Percentiles rank a stretch among this genome's conserved stretches.
Evolutionary conservation across 2,329 filamentous ascomycete species (phyloP).

Genomic region (Cladophialophora chaetospira): DNA sequence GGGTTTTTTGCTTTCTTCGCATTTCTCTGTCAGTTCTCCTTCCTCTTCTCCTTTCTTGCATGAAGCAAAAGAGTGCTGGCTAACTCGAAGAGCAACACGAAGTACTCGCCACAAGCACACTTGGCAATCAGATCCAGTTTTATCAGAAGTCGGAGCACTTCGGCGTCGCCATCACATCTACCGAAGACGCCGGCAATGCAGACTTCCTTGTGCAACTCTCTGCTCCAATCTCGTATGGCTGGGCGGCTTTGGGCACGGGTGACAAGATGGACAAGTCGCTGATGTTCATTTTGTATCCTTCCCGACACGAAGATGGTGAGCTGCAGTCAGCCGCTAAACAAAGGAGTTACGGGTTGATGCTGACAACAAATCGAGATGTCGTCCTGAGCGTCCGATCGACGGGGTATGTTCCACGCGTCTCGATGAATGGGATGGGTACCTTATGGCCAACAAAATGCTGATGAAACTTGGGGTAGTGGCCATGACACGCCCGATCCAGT

Average conservation of each 20-base stretch:
- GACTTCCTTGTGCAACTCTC: conserved; percentile 4
- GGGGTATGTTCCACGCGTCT: not conserved
- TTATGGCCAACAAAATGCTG: too few species aligned
- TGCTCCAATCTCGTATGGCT: conserved; percentile 6
- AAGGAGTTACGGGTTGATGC: not conserved
- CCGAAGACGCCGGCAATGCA: not conserved
- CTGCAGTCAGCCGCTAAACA: not conserved
- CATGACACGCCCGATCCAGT: conserved; percentile 13
- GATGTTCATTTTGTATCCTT: conserved; percentile 23
- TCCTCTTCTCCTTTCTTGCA: not conserved
- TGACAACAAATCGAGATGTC: not conserved
- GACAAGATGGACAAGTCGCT: conserved; percentile 17
- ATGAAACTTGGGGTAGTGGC: too few species aligned
- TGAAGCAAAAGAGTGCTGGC: not conserved
- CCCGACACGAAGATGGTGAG: conserved; percentile 3
- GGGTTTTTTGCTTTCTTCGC: not conserved
- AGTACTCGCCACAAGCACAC: not conserved
- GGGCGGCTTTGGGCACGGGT: conserved; percentile 18
- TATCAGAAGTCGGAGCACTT: conserved; percentile 2
- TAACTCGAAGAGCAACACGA: not conserved
- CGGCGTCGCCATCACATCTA: conserved; percentile 1
- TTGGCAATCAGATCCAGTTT: conserved; percentile 2
- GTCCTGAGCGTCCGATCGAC: conserved; percentile 17
- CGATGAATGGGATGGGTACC: not conserved
- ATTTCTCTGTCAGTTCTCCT: not conserved